Evolutionary conservation across 768 basidiomycete genomes (phyloP), one percentile per base, ranked within the genome.

Genomic region (Russula abietina): DNA sequence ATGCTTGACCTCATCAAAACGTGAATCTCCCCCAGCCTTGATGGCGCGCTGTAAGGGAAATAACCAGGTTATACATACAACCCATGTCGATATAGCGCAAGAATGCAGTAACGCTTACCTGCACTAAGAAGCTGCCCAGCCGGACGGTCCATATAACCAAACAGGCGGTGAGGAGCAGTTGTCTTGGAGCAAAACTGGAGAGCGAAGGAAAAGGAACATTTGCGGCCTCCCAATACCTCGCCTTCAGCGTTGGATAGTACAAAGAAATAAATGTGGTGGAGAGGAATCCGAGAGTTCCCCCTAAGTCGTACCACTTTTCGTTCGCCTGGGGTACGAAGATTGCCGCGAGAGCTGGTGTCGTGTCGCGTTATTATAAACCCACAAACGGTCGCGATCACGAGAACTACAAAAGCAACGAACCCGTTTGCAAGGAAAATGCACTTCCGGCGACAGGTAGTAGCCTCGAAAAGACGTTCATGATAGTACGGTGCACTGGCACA

Each of bases 221-320:
- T 49, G 62, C 30, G 10, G 75, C 28, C 32, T 79, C 71, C 71
- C 77, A 76, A 67, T 78, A n/a, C 28, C 28, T 39, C 38, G 38
- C 57, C 28, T 51, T 59, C 49, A 88, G 70, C 5, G 77, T 70
- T 1, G 86, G 84, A 64, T 83, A 86, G 68, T 87, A 88, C 19
- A 52, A 52, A 88, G 72, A 26, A 85, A 87, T 14, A 80, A 74
- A 6, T 83, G 81, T 1, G 85, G 81, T 1, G 24, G 85, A 79
- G 16, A 89, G 71, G 75, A 87, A 91, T 3, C 88, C 88, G 3
- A 82, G 51, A 0, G 85, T 78, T 22, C 88, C 89, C 30, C 81
- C 77, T 1, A 89, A 72, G 70, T 91, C 88, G 66, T 83, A 91
- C 69, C 77, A 88, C 65, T 74, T 84, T 53, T 89, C 87, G 55